Evolutionary conservation across 768 basidiomycete genomes (phyloP).

Genomic region (Russula dissimulans): DNA sequence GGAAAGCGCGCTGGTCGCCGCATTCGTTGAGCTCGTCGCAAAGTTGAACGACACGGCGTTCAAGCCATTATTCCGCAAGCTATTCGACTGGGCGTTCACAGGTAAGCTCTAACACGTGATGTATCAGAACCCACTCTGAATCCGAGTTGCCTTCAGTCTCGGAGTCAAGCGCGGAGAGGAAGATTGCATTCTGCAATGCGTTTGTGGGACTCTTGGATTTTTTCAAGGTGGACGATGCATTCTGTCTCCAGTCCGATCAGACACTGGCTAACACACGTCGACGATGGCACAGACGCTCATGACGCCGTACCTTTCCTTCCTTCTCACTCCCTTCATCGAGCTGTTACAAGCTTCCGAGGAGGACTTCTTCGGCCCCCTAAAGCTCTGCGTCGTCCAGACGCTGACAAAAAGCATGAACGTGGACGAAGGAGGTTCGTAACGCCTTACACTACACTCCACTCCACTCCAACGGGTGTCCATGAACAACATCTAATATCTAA

Average conservation of each 20-base stretch:
- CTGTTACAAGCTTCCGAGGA: conserved; percentile 42
- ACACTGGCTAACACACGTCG: background rate
- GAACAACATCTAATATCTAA: no score
- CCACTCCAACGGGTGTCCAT: no score
- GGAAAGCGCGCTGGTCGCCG: conserved; percentile 46
- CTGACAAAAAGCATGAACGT: conserved; percentile 60
- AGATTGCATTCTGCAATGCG: conserved; percentile 64
- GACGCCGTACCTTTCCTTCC: conserved; percentile 81
- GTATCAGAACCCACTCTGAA: background rate
- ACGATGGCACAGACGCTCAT: conserved; percentile 55
- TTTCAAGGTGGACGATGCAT: conserved; percentile 60
- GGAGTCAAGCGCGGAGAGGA: conserved; percentile 36
- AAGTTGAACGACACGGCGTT: conserved; percentile 91
- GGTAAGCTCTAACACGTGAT: conserved; percentile 16
- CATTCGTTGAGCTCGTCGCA: conserved; percentile 83
- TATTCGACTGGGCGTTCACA: conserved; percentile 93
- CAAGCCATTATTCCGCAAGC: conserved; percentile 80
- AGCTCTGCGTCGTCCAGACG: conserved; percentile 52
- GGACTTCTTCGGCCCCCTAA: conserved; percentile 25
- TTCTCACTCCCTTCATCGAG: conserved; percentile 58
- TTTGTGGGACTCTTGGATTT: conserved; percentile 70
- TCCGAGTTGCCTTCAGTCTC: conserved; percentile 11
- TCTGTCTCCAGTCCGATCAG: background rate
- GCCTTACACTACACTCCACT: no score
- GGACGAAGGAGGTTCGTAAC: conserved; percentile 69